phyloP scores from a whole-genome alignment of 2,329 filamentous ascomycete genomes.

The Calonectria montana region DNA sequence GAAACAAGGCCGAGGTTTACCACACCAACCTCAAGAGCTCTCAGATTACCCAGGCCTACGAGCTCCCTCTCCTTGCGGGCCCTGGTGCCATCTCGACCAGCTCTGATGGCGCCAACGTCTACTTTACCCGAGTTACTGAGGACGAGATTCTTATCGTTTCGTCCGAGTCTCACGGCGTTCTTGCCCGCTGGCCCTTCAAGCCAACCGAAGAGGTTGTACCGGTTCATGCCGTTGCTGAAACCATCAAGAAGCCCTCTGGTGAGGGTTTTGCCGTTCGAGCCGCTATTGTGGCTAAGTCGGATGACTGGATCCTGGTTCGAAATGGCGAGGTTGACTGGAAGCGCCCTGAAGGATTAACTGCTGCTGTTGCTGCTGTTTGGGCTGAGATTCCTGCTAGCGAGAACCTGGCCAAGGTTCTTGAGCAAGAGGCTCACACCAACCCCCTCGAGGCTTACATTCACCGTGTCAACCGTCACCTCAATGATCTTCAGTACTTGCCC shows the following conservation, averaged over 20 bases:
- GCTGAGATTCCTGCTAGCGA: conserved; percentile 80
- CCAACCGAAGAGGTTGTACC: conserved; percentile 56
- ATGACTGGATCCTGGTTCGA: conserved; percentile 85
- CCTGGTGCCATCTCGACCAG: conserved; percentile 83
- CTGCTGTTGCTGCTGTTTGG: conserved; percentile 82
- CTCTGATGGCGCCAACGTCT: conserved; percentile 83
- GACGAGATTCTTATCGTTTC: conserved; percentile 80
- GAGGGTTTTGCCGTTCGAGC: conserved; percentile 81
- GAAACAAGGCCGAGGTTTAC: conserved; percentile 87
- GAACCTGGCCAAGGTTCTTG: conserved; percentile 81
- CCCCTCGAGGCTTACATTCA: conserved; percentile 86
- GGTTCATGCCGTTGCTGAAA: conserved; percentile 81
- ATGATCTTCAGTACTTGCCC: conserved; percentile 82
- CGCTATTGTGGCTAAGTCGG: conserved; percentile 73
- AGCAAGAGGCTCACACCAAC: conserved; percentile 88
- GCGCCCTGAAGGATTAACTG: conserved; percentile 84
- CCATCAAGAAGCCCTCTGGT: conserved; percentile 75
- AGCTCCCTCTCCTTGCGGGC: conserved; percentile 77
- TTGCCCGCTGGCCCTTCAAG: conserved; percentile 79
- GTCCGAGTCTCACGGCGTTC: conserved; percentile 79
- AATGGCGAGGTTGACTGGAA: conserved; percentile 87
- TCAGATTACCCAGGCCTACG: conserved; percentile 81
- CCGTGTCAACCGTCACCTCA: conserved; percentile 82
- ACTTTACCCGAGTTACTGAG: conserved; percentile 85
- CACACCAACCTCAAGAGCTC: conserved; percentile 80